phyloP scores from a whole-genome alignment of 2,329 filamentous ascomycete genomes.

The Lojkania enalia region DNA sequence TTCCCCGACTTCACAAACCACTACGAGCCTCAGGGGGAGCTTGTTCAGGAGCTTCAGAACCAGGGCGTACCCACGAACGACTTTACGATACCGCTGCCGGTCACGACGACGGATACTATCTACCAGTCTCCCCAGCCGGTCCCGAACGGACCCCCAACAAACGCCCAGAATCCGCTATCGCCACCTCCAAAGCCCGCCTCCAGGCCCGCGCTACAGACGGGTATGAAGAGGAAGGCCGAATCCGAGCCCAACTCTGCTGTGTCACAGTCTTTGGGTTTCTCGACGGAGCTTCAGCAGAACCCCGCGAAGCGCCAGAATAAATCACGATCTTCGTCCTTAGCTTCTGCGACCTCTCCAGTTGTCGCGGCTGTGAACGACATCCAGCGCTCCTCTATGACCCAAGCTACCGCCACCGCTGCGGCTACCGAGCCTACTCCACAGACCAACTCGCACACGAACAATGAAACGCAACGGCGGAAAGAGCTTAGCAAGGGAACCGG shows the following conservation, averaged over 20 bases:
- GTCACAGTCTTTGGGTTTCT: slow-evolving; percentile 23
- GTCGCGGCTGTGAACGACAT: slow-evolving; percentile 20
- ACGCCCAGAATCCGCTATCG: slow-evolving; percentile 28
- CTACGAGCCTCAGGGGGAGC: slow-evolving; percentile 52
- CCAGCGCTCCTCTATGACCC: slow-evolving; percentile 26
- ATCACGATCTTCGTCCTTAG: slow-evolving; percentile 37
- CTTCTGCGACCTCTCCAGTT: slow-evolving; percentile 29
- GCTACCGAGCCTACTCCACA: slow-evolving; percentile 20
- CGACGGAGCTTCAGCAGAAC: slow-evolving; percentile 19
- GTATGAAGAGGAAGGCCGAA: slow-evolving; percentile 44
- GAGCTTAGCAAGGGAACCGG: slow-evolving; percentile 38
- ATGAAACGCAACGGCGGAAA: slow-evolving; percentile 25
- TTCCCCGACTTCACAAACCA: slow-evolving; percentile 38
- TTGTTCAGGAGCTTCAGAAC: slow-evolving; percentile 43
- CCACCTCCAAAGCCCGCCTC: slow-evolving; percentile 28
- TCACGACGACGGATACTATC: slow-evolving; percentile 17
- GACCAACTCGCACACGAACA: slow-evolving; percentile 15
- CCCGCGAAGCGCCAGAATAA: slow-evolving; percentile 39
- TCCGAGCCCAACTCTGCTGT: slow-evolving; percentile 34
- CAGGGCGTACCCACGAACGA: slow-evolving; percentile 36
- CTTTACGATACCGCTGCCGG: slow-evolving; percentile 44
- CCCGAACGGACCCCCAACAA: slow-evolving; percentile 12
- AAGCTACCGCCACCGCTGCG: slow-evolving; percentile 17
- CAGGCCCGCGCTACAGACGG: slow-evolving; percentile 27
- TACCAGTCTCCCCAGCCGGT: slow-evolving; percentile 26